These are phyloP conservation scores for Artemisia argyi DNA, from an alignment of 129 eudicot genomes.

Conservation along the genomic window DNA sequence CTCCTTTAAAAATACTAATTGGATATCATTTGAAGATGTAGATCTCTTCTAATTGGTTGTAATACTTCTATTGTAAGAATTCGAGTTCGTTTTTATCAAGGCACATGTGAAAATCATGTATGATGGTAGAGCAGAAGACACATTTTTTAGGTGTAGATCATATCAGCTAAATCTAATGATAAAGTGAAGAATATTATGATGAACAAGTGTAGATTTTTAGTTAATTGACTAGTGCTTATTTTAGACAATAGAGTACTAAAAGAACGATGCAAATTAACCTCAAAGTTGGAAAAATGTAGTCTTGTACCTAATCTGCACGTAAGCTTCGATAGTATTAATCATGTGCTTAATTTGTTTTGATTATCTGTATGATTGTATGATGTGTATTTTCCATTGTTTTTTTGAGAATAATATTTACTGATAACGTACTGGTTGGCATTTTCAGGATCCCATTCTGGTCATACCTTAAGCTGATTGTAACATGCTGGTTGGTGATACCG, in stretches of 20 bases:
- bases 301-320: background rate
- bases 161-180: background rate
- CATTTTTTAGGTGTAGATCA: no score
- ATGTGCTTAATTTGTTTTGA: background rate
- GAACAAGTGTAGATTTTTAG: background rate
- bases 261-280: background rate
- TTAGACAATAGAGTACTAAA: background rate
- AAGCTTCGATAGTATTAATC: background rate
- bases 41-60: no score
- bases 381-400: background rate
- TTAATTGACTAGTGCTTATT: background rate
- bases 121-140: no score
- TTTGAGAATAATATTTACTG: no score
- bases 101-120: no score
- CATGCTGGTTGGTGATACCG: constrained; percentile 98
- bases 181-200: background rate
- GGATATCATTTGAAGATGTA: no score
- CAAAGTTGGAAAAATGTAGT: background rate
- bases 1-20: no score
- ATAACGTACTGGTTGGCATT: background rate
- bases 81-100: no score
- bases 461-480: constrained; percentile 76
- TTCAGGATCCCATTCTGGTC: constrained; percentile 95
- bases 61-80: no score
- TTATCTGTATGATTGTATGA: background rate